phyloP scores from a whole-genome alignment of 2,329 filamentous ascomycete species.

The Aspergillus ibericus region DNA sequence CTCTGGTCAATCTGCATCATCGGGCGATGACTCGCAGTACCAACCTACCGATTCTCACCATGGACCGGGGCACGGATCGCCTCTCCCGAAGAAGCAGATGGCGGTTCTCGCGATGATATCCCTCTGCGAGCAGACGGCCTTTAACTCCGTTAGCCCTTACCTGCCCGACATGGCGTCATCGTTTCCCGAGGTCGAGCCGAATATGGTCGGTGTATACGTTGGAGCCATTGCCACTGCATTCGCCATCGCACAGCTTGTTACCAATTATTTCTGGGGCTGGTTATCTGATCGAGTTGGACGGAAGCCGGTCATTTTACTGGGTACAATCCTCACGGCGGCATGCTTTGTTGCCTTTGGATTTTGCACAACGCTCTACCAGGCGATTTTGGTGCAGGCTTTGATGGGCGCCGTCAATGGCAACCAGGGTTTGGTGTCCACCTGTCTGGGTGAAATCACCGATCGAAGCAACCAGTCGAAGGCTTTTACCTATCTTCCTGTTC shows the following conservation, averaged over 20 bases:
- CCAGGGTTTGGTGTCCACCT: conserved; percentile 89
- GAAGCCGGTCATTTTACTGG: conserved; percentile 78
- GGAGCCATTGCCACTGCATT: conserved; percentile 88
- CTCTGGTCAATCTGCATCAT: conserved; percentile 43
- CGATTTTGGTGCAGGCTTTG: conserved; percentile 77
- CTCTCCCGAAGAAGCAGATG: conserved; percentile 80
- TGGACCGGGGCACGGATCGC: conserved; percentile 52
- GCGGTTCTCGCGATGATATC: conserved; percentile 83
- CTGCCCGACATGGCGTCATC: conserved; percentile 86
- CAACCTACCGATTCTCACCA: conserved; percentile 28
- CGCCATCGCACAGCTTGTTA: conserved; percentile 85
- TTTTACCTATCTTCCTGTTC: conserved; percentile 90
- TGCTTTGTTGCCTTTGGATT: conserved; percentile 89
- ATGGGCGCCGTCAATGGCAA: conserved; percentile 97
- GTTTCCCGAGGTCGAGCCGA: conserved; percentile 74
- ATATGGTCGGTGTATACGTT: conserved; percentile 80
- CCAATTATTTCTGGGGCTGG: conserved; percentile 90
- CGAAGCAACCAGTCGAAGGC: conserved; percentile 89
- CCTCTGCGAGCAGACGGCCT: conserved; percentile 88
- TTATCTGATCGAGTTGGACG: conserved; percentile 75
- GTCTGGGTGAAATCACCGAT: conserved; percentile 91
- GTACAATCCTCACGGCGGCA: conserved; percentile 75
- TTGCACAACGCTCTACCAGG: conserved; percentile 77
- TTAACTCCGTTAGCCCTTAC: conserved; percentile 96
- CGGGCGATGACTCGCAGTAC: conserved; percentile 32